These are phyloP conservation scores for Podaxis carcinomalis DNA, from an alignment of 768 basidiomycete species.

Conservation along the genomic window DNA sequence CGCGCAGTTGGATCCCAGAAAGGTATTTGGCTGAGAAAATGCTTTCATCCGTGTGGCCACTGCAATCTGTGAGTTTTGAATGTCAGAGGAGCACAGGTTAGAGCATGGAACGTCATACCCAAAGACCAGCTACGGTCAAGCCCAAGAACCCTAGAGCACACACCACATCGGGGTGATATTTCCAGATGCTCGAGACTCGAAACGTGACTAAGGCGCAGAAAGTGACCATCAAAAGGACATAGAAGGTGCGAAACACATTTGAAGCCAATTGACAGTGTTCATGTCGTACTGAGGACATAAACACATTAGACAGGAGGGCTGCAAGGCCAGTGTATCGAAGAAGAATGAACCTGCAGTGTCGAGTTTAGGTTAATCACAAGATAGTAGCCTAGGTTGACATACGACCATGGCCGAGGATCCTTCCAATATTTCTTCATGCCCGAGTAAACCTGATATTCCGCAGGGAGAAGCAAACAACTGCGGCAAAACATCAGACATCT, in stretches of 20 bases:
- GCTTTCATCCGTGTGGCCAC: constrained; percentile 26
- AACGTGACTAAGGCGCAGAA: constrained; percentile 29
- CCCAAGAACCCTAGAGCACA: constrained; percentile 20
- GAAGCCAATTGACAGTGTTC: constrained; percentile 26
- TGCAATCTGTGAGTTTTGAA: constrained; percentile 20
- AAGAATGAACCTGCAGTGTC: constrained; percentile 22
- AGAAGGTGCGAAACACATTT: constrained; percentile 25
- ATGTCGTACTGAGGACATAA: constrained; percentile 24
- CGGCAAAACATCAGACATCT: neutral
- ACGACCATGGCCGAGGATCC: constrained; percentile 26
- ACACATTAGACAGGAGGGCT: constrained; percentile 23
- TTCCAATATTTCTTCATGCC: constrained; percentile 20
- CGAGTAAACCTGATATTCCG: constrained; percentile 24
- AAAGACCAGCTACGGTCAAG: constrained; percentile 21
- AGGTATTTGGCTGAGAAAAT: constrained; percentile 19
- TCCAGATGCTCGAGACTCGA: constrained; percentile 30
- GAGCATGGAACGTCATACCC: constrained; percentile 19
- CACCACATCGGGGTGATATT: constrained; percentile 16
- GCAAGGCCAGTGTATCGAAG: constrained; percentile 29
- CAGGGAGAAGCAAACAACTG: constrained; percentile 15
- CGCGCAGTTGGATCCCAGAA: constrained; percentile 30
- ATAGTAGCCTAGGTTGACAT: constrained; percentile 3
- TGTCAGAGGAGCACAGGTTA: neutral
- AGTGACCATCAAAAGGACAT: constrained; percentile 23
- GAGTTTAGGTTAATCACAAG: neutral